Base-by-base conservation (phyloP, 768 basidiomycete genomes). In the Cantharellus cinnabarinus region DNA sequence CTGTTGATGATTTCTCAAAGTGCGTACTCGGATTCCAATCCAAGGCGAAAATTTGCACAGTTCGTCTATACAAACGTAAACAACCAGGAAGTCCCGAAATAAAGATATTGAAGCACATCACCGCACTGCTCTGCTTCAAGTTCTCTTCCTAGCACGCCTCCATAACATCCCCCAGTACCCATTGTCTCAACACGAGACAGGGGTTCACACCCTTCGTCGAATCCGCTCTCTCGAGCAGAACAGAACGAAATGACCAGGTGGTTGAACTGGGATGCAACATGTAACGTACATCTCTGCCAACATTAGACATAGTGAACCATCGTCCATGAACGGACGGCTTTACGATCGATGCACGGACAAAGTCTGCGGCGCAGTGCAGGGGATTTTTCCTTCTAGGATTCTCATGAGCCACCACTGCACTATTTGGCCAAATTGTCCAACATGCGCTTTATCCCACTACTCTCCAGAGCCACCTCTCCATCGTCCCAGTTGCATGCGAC, bases 121-220 rank as follows among this genome's bases (percentile, higher is more conserved):
- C 20, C 1, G 20, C 20, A 7, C 37, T 60, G 20, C 75, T 81
- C 65, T 62, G 87, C 87, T 72, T 85, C 76, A 69, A 71, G 15
- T 73, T 71, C 5, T 73, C 67, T 65, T 90, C 85, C 61, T 70
- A 70, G 66, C 90, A 85, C 2, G 89, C 77, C 63, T 77, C 77
- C 62, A 98, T 98, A 34, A 88, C 83, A 66, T 98, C 93, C 68
- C 98, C 91, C 41, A 99, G 74, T 4, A 98, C 72, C 95, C 95
- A 98, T 70, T 98, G 95, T 61, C 95, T 74, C 61, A 98, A 70
- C 41, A 94, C 81, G 70, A 99, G 98, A 41, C 91, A 75, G 15
- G 95, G 95, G 67, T 99, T 99, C 38, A 75, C 79, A 34, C 62
- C 68, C 62, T 73, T 75, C 71, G 79, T 77, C 41, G 74, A 79